Evolutionary conservation across 2,329 filamentous ascomycete species (phyloP).

Genomic region (Kalmusia sp.): DNA sequence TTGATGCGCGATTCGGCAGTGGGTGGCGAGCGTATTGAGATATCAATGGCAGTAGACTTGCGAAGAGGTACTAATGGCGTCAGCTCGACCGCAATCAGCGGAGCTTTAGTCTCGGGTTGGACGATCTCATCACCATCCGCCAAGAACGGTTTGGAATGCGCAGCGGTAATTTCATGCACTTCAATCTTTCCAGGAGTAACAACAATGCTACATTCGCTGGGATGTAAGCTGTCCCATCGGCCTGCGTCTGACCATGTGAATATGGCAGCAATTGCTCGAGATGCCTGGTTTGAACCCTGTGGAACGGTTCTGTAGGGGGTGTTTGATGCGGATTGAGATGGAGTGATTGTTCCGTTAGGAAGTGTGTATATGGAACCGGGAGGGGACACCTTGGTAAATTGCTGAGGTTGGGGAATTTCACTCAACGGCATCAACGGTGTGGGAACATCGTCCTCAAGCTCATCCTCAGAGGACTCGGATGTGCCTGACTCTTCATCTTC

Average conservation of each 20-base stretch:
- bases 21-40: conserved; percentile 89
- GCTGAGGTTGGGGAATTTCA: conserved; percentile 27
- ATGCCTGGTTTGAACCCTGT: conserved; percentile 58
- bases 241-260: conserved; percentile 68
- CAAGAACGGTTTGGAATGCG: conserved; percentile 52
- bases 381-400: conserved; percentile 53
- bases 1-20: conserved; percentile 74
- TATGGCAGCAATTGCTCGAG: conserved; percentile 65
- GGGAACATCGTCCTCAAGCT: conserved; percentile 58
- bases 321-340: conserved; percentile 85
- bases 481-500: conserved; percentile 59
- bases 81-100: conserved; percentile 77
- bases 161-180: conserved; percentile 63
- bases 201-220: conserved; percentile 68
- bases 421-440: conserved; percentile 46
- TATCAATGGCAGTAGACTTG: conserved; percentile 89
- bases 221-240: conserved; percentile 66
- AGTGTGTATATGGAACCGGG: conserved; percentile 49
- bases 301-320: conserved; percentile 66
- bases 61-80: conserved; percentile 90
- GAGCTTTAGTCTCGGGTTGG: conserved; percentile 49
- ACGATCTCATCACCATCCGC: conserved; percentile 50
- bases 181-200: conserved; percentile 71
- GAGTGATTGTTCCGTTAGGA: conserved; percentile 66
- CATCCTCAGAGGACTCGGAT: conserved; percentile 63